Evolutionary conservation across 2,329 filamentous ascomycete genomes (phyloP), one percentile per base, ranked within the genome.

Genomic region (Aspergillus brunneoviolaceus): DNA sequence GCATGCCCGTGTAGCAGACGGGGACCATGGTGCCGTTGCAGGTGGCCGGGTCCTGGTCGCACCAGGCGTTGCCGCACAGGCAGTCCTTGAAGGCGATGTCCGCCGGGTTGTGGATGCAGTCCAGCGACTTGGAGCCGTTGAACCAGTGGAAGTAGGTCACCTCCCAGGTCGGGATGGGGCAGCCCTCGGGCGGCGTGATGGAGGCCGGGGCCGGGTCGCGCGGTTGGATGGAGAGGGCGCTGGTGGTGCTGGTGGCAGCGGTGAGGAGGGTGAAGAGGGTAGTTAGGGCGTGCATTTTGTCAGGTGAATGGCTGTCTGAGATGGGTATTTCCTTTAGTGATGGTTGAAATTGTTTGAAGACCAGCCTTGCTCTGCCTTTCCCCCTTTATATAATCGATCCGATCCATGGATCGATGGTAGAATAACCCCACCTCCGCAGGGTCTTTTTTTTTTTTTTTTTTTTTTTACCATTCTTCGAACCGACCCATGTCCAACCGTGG

Each of bases 1-100:
- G 70, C 70, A 71, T 68, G 9, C 70, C 70, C 2, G 69, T 72
- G 12, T 53, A 70, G 65, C 70, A 72, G 25, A 70, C 61, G 27
- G 58, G 58, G 9, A 71, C 69, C 64, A 67, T 65, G 31, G 59
- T 63, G 3, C 67, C 63, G 39, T 65, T 65, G 62, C 69, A 72
- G 25, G 67, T 71, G 16, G 62, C 57, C 1, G 65, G 65, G 54
- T 68, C 50, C 0, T 68, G 69, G 2, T 64, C 53, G 33, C 69
- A 70, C 70, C 69, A 72, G 19, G 23, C 51, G 14, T 42, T 39
- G 2, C 60, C 60, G 53, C 69, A 70, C 11, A 68, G 61, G 19
- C 70, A 72, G 35, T 67, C 70, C 39, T 66, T 63, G 3, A 68
- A 21, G 52, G 65, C 57, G 33, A 63, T 65, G 53, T 72, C 69